phyloP scores from a whole-genome alignment of 306 rosid genomes.

The Astragalus glycyphyllos region DNA sequence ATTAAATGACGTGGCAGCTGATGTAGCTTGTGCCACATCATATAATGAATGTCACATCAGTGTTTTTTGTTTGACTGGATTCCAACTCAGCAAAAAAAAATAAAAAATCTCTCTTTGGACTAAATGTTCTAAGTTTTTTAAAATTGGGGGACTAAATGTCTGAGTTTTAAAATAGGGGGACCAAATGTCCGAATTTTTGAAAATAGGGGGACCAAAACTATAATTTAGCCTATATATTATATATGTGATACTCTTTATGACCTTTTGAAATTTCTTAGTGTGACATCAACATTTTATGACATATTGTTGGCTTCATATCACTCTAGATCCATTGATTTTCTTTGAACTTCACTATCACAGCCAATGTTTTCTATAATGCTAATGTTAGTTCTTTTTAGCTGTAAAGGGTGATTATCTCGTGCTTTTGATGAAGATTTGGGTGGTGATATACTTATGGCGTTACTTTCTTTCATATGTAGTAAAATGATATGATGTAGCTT shows the following conservation, averaged over 20 bases:
- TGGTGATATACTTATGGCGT: conserved; percentile 32
- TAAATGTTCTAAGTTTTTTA: no score
- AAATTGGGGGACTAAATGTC: no score
- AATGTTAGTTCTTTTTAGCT: conserved; percentile 4
- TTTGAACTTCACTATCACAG: background rate
- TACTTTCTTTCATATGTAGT: conserved; percentile 23
- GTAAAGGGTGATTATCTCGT: background rate
- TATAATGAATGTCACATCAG: no score
- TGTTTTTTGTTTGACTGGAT: no score
- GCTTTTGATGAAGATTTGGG: conserved; percentile 17
- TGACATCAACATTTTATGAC: background rate
- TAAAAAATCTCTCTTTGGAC: no score
- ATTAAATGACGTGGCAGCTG: no score
- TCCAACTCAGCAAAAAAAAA: no score
- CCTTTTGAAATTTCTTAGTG: conserved; percentile 17
- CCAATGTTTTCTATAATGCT: background rate
- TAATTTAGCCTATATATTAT: no score
- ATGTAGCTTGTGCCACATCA: no score
- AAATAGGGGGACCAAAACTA: no score
- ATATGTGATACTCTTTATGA: conserved; percentile 32
- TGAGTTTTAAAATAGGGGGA: no score
- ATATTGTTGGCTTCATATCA: conserved; percentile 5
- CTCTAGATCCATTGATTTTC: conserved; percentile 8
- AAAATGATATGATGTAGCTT: conserved; percentile 18
- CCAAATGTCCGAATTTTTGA: no score